Conservation (phyloP, 192 early-diverging fungal species). For the Dissophora globulifera region DNA sequence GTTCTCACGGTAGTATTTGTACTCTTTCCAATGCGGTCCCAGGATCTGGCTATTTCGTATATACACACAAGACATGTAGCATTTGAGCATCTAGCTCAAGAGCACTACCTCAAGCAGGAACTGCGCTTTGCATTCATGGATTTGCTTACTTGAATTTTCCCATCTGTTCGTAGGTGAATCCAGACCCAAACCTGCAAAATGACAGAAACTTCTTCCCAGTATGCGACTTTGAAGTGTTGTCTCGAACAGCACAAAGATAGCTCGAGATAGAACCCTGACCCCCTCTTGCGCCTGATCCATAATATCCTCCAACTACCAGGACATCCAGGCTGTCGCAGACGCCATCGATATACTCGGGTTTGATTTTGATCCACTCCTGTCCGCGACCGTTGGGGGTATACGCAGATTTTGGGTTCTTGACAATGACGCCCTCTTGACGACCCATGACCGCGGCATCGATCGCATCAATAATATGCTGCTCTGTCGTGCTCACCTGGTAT, state of each 20-base stretch:
- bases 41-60: slow-evolving; percentile 15
- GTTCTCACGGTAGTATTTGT: slow-evolving; percentile 40
- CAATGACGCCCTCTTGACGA: slow-evolving; percentile 69
- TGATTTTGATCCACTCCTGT: slow-evolving; percentile 80
- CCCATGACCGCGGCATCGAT: slow-evolving; percentile 67
- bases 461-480: slow-evolving; percentile 68
- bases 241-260: slow-evolving; percentile 34
- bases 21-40: slow-evolving; percentile 49
- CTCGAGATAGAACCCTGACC: slow-evolving; percentile 59
- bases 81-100: too few species aligned
- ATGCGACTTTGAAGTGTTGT: slow-evolving; percentile 21
- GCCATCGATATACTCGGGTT: slow-evolving; percentile 80
- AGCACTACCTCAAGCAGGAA: too few species aligned
- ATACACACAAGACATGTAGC: too few species aligned
- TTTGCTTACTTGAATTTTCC: slow-evolving; percentile 69
- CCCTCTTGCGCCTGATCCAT: slow-evolving; percentile 70
- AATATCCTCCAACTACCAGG: slow-evolving; percentile 71
- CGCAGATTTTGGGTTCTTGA: slow-evolving; percentile 72
- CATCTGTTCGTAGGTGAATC: slow-evolving; percentile 71
- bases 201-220: slow-evolving; percentile 56
- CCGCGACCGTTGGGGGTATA: slow-evolving; percentile 67
- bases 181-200: slow-evolving; percentile 79
- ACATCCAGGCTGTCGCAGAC: slow-evolving; percentile 80
- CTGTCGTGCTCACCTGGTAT: slow-evolving; percentile 59
- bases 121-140: too few species aligned